Conservation (phyloP, 2,329 filamentous ascomycete species). For the Aphanocladium album region DNA sequence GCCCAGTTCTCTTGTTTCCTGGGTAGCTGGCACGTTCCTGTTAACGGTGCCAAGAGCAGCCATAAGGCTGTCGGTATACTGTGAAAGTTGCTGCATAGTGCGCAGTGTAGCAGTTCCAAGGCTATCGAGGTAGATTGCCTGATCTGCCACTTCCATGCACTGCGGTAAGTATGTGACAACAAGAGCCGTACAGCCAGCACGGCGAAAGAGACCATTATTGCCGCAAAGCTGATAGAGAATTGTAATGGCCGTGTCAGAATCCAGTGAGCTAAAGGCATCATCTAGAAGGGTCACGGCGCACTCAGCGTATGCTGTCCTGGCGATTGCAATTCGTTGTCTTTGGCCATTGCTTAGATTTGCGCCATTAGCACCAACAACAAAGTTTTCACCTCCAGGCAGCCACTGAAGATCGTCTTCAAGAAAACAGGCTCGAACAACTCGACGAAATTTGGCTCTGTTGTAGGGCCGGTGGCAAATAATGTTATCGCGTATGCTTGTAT, state of each 20-base stretch:
- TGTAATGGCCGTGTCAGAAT: not conserved
- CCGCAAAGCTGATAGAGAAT: not conserved
- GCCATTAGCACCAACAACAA: not conserved
- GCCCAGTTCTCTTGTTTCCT: too few relatives aligned
- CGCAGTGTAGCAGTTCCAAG: not conserved
- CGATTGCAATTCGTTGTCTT: conserved; percentile 4
- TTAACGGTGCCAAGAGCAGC: too few relatives aligned
- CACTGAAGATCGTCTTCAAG: not conserved
- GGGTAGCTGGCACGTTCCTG: too few relatives aligned
- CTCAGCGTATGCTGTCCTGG: conserved; percentile 5
- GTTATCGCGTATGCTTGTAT: not conserved
- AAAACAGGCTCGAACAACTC: not conserved
- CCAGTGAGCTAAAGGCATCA: conserved; percentile 14
- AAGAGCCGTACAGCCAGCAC: not conserved
- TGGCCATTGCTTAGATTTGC: not conserved
- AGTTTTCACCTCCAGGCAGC: not conserved
- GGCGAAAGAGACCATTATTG: not conserved
- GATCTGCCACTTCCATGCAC: not conserved
- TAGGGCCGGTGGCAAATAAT: not conserved
- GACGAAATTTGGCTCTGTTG: not conserved
- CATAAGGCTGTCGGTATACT: too few relatives aligned
- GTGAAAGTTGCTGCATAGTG: too few relatives aligned
- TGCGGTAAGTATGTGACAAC: not conserved
- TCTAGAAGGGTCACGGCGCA: conserved; percentile 8
- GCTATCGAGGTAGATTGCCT: not conserved